phyloP scores from a whole-genome alignment of 75 land plant species.

The Selaginella tamariscina region DNA sequence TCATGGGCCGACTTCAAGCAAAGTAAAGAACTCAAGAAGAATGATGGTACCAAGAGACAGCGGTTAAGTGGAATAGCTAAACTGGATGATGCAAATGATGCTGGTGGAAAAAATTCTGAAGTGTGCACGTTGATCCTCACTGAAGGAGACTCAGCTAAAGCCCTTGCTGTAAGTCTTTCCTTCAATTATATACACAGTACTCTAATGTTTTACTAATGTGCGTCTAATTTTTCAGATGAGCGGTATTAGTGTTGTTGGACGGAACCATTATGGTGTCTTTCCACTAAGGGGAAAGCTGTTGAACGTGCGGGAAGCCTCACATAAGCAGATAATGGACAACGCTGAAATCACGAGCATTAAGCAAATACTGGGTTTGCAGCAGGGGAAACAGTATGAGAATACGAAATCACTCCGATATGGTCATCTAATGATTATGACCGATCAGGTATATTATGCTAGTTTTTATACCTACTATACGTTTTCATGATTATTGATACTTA shows the following conservation, averaged over 20 bases:
- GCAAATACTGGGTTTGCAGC: slow-evolving; percentile 85
- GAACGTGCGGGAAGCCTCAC: slow-evolving; percentile 1
- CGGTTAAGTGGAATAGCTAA: slow-evolving; percentile 1
- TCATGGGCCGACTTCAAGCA: slow-evolving; percentile 13
- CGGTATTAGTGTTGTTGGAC: slow-evolving; percentile 9
- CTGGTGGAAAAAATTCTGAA: slow-evolving; percentile 8
- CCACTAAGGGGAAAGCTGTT: slow-evolving; percentile 7
- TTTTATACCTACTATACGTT: too few species aligned
- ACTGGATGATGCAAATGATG: slow-evolving; percentile 13
- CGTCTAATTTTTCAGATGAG: slow-evolving; percentile 1
- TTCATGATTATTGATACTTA: neutral
- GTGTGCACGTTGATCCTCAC: slow-evolving; percentile 5
- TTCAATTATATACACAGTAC: too few species aligned
- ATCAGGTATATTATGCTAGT: slow-evolving; percentile 48
- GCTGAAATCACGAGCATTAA: slow-evolving; percentile 40
- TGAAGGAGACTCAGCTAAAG: slow-evolving; percentile 11
- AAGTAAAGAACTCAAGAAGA: slow-evolving; percentile 10
- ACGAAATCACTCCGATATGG: slow-evolving; percentile 82
- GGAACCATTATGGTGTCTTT: slow-evolving; percentile 7
- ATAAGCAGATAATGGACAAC: slow-evolving; percentile 10
- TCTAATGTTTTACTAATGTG: too few species aligned
- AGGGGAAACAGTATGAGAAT: slow-evolving; percentile 61
- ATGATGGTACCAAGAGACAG: slow-evolving; percentile 11
- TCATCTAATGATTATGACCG: slow-evolving; percentile 97
- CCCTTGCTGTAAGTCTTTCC: neutral